Evolutionary conservation across 2,329 filamentous ascomycete genomes (phyloP).

Genomic region (Colletotrichum tabaci): DNA sequence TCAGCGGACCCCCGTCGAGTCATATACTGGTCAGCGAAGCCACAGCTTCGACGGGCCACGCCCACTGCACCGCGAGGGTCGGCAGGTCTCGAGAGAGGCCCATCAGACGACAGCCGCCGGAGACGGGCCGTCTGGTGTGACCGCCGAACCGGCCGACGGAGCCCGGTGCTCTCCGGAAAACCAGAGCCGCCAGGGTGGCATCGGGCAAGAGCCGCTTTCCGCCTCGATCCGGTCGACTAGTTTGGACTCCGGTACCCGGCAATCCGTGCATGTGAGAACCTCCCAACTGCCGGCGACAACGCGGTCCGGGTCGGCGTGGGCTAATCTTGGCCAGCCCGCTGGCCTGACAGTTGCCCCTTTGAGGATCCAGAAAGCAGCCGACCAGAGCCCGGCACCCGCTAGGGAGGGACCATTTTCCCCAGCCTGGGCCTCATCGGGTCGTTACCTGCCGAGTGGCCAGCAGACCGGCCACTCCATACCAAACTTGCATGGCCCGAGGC

Average conservation of each 20-base stretch:
- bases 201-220: background rate
- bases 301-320: background rate
- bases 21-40: background rate
- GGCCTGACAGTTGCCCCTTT: background rate
- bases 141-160: background rate
- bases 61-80: background rate
- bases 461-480: background rate
- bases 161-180: background rate
- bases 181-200: background rate
- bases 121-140: background rate
- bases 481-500: background rate
- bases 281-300: background rate
- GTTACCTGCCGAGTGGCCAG: background rate
- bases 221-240: slow-evolving; percentile 6
- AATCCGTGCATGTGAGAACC: background rate
- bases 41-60: background rate
- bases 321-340: background rate
- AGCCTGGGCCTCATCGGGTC: background rate
- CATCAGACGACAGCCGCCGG: background rate
- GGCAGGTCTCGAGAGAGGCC: background rate
- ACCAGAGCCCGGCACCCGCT: background rate
- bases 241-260: slow-evolving; percentile 5
- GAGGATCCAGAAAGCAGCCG: background rate
- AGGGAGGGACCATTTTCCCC: background rate
- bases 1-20: background rate